A percentile compares a stretch with the other conserved stretches of the same genome.
phyloP scores from a whole-genome alignment of 768 basidiomycete genomes.

The Xerocomus brunneocitrinus region DNA sequence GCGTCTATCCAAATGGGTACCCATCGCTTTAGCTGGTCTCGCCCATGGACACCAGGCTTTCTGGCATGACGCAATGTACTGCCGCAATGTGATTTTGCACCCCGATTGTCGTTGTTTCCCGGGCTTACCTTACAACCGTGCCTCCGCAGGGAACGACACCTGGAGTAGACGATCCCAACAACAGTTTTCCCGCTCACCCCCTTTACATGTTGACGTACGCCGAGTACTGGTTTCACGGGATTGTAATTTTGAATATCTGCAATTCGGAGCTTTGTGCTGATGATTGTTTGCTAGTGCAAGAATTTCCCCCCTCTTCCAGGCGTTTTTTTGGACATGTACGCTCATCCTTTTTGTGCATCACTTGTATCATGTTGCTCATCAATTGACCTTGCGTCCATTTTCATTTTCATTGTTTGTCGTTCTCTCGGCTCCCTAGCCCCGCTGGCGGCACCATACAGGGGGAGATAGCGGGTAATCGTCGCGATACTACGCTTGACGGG shows the following conservation, averaged over 20 bases:
- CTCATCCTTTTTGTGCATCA: background rate
- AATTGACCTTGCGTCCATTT: background rate
- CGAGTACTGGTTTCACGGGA: constrained; percentile 7
- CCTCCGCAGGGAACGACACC: background rate
- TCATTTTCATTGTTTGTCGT: too few relatives aligned
- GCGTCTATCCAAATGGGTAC: constrained; percentile 3
- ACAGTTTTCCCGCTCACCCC: background rate
- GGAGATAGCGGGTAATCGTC: constrained; percentile 8
- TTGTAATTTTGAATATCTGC: background rate
- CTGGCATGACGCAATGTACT: too few relatives aligned
- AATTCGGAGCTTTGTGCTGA: background rate
- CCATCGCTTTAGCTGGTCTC: constrained; percentile 11
- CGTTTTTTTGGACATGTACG: constrained; percentile 9
- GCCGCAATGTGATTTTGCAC: constrained; percentile 1
- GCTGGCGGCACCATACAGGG: background rate
- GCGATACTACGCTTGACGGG: background rate
- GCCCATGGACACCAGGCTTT: constrained; percentile 1
- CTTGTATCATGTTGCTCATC: background rate
- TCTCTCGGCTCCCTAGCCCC: background rate
- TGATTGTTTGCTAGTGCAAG: background rate
- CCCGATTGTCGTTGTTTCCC: background rate
- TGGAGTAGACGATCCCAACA: background rate
- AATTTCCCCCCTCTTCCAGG: background rate
- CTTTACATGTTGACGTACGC: background rate
- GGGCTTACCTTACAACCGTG: background rate